Evolutionary conservation across 495 filamentous ascomycete genomes (phyloP).

Genomic region (Hamigera avellanea): DNA sequence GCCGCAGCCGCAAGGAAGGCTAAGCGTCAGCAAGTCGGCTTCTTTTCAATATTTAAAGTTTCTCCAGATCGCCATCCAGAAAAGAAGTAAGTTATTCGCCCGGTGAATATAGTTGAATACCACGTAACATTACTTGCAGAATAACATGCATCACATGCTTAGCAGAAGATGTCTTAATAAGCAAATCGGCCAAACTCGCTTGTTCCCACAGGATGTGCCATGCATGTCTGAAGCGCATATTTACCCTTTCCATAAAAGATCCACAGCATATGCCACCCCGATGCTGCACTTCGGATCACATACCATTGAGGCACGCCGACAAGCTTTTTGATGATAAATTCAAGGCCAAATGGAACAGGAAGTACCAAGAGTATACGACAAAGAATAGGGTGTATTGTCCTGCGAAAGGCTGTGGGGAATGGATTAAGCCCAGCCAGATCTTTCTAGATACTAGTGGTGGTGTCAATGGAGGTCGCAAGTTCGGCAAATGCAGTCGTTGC

Average conservation of each 20-base stretch:
- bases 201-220: slow-evolving; percentile 74
- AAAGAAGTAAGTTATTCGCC: not conserved
- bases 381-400: slow-evolving; percentile 69
- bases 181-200: slow-evolving; percentile 53
- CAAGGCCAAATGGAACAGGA: slow-evolving; percentile 66
- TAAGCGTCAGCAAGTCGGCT: too few relatives aligned
- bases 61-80: not conserved
- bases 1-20: too few relatives aligned
- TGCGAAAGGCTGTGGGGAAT: slow-evolving; percentile 53
- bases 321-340: slow-evolving; percentile 58
- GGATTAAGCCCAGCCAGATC: slow-evolving; percentile 61
- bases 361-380: slow-evolving; percentile 62
- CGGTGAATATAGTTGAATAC: too few relatives aligned
- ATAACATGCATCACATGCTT: slow-evolving; percentile 59
- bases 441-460: slow-evolving; percentile 33
- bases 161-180: slow-evolving; percentile 45
- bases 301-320: slow-evolving; percentile 65
- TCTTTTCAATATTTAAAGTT: too few relatives aligned
- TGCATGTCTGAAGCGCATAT: slow-evolving; percentile 58
- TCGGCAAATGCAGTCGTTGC: slow-evolving; percentile 54
- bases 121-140: too few relatives aligned
- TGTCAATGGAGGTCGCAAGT: slow-evolving; percentile 21
- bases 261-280: slow-evolving; percentile 69
- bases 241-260: slow-evolving; percentile 60
- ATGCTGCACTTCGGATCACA: slow-evolving; percentile 62